Evolutionary conservation across 1,284 basidiomycete species (phyloP).

Genomic region (Malassezia nana): DNA sequence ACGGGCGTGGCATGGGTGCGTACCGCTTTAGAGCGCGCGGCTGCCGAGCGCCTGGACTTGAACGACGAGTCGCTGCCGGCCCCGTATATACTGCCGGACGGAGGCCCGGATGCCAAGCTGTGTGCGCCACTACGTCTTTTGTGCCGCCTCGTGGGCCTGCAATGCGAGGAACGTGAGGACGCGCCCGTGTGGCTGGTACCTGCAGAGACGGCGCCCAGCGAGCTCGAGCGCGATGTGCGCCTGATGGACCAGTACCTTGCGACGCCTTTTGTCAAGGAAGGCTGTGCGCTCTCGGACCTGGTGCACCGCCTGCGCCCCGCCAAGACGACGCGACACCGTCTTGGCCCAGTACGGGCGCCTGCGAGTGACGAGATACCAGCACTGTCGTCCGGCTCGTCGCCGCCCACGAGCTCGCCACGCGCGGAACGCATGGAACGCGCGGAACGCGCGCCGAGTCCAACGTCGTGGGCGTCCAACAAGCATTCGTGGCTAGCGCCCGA

Average conservation of each 20-base stretch:
- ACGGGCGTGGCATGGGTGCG: slow-evolving; percentile 40
- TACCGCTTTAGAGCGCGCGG: slow-evolving; percentile 38
- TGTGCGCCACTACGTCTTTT: slow-evolving; percentile 20
- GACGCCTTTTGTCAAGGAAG: slow-evolving; percentile 24
- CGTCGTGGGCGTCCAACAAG: not conserved
- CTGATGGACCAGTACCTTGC: slow-evolving; percentile 40
- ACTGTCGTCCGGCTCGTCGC: not conserved
- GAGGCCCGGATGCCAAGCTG: not conserved
- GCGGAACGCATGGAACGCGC: too few species aligned
- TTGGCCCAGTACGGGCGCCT: slow-evolving; percentile 18
- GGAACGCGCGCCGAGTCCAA: not conserved
- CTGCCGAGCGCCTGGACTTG: slow-evolving; percentile 22
- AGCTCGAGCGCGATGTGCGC: slow-evolving; percentile 33
- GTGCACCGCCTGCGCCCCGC: slow-evolving; percentile 29
- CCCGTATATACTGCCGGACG: slow-evolving; percentile 3
- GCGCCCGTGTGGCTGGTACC: slow-evolving; percentile 32
- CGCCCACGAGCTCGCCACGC: not conserved
- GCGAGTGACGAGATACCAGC: slow-evolving; percentile 15
- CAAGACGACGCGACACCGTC: not conserved
- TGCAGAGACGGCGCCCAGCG: slow-evolving; percentile 20
- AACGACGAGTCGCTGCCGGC: slow-evolving; percentile 3
- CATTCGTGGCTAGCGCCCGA: too few species aligned
- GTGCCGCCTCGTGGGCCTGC: slow-evolving; percentile 34
- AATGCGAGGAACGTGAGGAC: slow-evolving; percentile 14
- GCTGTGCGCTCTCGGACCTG: slow-evolving; percentile 21